Base-by-base conservation (phyloP, 2,329 filamentous ascomycete species). In the Fusarium compactum region DNA sequence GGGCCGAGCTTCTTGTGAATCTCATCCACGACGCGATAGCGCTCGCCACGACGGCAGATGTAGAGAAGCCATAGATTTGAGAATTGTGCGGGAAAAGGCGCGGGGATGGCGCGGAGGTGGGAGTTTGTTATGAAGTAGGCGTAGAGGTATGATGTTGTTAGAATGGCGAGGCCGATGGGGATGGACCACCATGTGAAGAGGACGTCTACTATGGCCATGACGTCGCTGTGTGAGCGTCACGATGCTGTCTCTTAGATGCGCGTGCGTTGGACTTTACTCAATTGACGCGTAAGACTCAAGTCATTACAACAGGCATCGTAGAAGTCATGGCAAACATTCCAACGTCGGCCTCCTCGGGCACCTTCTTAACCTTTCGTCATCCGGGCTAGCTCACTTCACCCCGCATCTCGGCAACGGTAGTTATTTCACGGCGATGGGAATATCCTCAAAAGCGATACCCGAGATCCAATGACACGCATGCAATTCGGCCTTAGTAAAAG, bases 61-160 rank as follows among this genome's bases (percentile, higher is more conserved):
- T 84, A 82, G 52, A 97, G 80, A 24, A 97, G 86, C 95, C 95
- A 98, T 29, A 97, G 81, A 73, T 94, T 94, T 30, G 90, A 89
- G 78, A 95, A 93, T 34, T 85, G 83, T 0, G 87, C 86, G 0
- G 87, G 85, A 71, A 91, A 89, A 0, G 91, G 90, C 0, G 86
- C 85, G 0, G 90, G 90, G 18, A 93, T 86, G 70, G 78, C 72
- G 78, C 87, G 77, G 66, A 89, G 83, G 62, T 80, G 76, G 6
- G 76, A 53, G 62, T 82, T 84, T 24, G 89, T 91, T 59, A 87
- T 80, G 27, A 91, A 78, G 77, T 90, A 91, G 0, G 88, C 84
- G 56, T 89, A 85, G 12, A 90, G 54, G 52, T 89, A 92, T 76
- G 83, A 89, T 22, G 84, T 78, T 9, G 86, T 65, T 3, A 89